phyloP scores from a whole-genome alignment of 192 early-diverging fungal genomes.

The Lobosporangium transversale region DNA sequence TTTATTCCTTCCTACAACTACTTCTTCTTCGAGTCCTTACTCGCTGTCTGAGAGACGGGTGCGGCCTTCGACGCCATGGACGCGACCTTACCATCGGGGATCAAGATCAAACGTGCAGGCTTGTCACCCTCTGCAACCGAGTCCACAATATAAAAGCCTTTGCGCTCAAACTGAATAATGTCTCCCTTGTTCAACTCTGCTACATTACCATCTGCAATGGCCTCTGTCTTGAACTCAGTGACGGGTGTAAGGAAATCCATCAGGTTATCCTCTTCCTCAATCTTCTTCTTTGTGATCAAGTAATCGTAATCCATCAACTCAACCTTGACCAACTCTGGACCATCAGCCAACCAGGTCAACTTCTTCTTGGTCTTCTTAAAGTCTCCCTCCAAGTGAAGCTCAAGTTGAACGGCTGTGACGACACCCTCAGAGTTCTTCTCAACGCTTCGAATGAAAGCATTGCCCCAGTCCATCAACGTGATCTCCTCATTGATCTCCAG shows the following conservation, averaged over 20 bases:
- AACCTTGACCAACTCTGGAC: slow-evolving; percentile 69
- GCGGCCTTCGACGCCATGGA: slow-evolving; percentile 73
- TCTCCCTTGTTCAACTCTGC: slow-evolving; percentile 68
- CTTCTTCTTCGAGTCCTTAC: slow-evolving; percentile 34
- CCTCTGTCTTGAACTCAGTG: slow-evolving; percentile 79
- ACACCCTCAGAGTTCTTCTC: slow-evolving; percentile 63
- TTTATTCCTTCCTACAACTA: too few relatives aligned
- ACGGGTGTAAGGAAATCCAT: slow-evolving; percentile 84
- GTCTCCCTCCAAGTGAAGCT: slow-evolving; percentile 91
- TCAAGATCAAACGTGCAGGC: slow-evolving; percentile 77
- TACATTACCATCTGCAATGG: slow-evolving; percentile 79
- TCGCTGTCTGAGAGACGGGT: slow-evolving; percentile 23
- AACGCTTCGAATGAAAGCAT: slow-evolving; percentile 87
- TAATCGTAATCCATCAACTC: slow-evolving; percentile 95
- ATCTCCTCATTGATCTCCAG: slow-evolving; percentile 89
- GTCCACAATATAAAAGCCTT: slow-evolving; percentile 96
- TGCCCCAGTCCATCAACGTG: slow-evolving; percentile 99
- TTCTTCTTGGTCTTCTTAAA: slow-evolving; percentile 99
- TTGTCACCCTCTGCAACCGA: slow-evolving; percentile 55
- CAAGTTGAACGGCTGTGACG: slow-evolving; percentile 71
- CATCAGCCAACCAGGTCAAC: slow-evolving; percentile 91
- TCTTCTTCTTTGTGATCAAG: slow-evolving; percentile 97
- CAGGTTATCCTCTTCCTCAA: slow-evolving; percentile 91
- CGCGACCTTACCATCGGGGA: slow-evolving; percentile 93
- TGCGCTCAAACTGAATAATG: slow-evolving; percentile 97